Evolutionary conservation across 2,329 filamentous ascomycete species (phyloP).

Genomic region (Basipetospora chlamydospora): DNA sequence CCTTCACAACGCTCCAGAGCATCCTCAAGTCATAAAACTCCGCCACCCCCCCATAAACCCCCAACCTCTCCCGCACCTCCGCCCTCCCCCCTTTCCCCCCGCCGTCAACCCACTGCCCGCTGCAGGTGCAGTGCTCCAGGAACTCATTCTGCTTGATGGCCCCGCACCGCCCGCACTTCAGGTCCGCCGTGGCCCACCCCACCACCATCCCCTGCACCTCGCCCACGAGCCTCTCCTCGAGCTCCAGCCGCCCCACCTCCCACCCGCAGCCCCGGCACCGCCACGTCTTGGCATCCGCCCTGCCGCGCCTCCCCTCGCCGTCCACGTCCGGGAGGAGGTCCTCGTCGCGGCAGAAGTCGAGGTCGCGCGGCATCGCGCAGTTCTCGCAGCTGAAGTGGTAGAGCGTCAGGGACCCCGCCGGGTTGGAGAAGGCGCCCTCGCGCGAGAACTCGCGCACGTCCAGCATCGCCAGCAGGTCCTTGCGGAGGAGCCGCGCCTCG

Average conservation of each 20-base stretch:
- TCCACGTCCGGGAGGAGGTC: constrained; percentile 49
- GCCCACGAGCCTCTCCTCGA: constrained; percentile 72
- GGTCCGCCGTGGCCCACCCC: constrained; percentile 78
- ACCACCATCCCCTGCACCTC: constrained; percentile 61
- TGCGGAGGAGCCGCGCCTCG: constrained; percentile 75
- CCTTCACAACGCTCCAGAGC: constrained; percentile 60
- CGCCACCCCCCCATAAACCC: constrained; percentile 60
- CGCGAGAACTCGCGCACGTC: constrained; percentile 88
- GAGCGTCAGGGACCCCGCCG: constrained; percentile 59
- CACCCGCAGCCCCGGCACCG: constrained; percentile 61
- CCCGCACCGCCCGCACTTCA: constrained; percentile 60
- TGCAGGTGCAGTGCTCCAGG: constrained; percentile 91
- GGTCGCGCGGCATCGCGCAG: constrained; percentile 76
- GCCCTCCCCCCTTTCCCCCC: constrained; percentile 52
- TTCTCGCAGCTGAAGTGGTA: constrained; percentile 71
- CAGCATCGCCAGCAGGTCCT: constrained; percentile 78
- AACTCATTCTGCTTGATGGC: constrained; percentile 81
- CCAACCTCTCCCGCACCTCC: constrained; percentile 50
- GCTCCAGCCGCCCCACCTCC: constrained; percentile 60
- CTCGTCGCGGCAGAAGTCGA: constrained; percentile 86
- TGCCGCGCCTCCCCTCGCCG: constrained; percentile 3
- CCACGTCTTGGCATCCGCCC: constrained; percentile 38
- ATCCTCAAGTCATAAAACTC: constrained; percentile 69
- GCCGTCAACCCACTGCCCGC: constrained; percentile 67
- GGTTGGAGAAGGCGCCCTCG: constrained; percentile 79